Conservation (phyloP, 495 filamentous ascomycete genomes). For the Aspergillus kassunensis region DNA sequence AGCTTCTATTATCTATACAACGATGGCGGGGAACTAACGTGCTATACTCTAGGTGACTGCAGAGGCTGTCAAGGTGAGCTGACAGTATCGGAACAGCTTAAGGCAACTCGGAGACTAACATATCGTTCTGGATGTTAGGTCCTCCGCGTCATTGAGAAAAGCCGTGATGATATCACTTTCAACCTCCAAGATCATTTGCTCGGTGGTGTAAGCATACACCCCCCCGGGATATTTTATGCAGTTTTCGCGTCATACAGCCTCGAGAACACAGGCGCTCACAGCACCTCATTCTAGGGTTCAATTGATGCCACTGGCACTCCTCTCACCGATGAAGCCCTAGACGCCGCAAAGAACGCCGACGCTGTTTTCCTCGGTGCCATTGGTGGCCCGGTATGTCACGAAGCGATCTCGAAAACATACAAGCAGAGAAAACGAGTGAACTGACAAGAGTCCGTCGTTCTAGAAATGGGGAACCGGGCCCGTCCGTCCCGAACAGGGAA, state of each 20-base stretch:
- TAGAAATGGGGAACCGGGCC: constrained; percentile 90
- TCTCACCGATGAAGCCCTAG: constrained; percentile 79
- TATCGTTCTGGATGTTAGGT: constrained; percentile 23
- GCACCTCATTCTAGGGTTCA: constrained; percentile 49
- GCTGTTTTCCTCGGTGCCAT: constrained; percentile 93
- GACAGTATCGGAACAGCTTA: not conserved
- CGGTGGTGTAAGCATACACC: constrained; percentile 69
- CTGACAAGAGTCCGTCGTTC: not conserved
- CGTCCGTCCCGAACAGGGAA: constrained; percentile 90
- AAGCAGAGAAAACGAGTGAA: not conserved
- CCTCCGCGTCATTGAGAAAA: constrained; percentile 70
- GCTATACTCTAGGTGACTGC: constrained; percentile 46
- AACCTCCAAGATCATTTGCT: constrained; percentile 90
- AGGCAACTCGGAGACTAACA: constrained; percentile 6
- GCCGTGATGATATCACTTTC: constrained; percentile 66
- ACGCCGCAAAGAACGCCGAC: constrained; percentile 83
- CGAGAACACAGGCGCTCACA: not conserved
- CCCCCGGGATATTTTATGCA: not conserved
- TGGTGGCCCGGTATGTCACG: constrained; percentile 70
- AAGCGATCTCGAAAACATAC: not conserved
- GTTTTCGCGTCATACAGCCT: not conserved
- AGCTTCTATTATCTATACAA: constrained; percentile 13
- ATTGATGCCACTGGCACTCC: constrained; percentile 78
- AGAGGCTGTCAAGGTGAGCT: constrained; percentile 79
- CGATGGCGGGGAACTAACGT: constrained; percentile 8